phyloP scores from a whole-genome alignment of 2,329 filamentous ascomycete species.

The Teratosphaeria zuluensis region DNA sequence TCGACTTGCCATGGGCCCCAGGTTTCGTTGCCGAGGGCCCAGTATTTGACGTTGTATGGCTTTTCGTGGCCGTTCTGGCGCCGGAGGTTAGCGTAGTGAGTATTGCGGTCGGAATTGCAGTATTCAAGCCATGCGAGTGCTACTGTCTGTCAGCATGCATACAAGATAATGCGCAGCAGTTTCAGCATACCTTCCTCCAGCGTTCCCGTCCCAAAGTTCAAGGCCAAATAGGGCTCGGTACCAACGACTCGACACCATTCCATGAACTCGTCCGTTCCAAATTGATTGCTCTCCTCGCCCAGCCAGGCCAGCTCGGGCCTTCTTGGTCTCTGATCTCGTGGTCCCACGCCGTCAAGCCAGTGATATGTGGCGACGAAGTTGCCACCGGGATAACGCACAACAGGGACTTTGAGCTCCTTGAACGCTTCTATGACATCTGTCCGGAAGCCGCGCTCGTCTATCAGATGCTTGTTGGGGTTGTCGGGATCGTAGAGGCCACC shows the following conservation, averaged over 20 bases:
- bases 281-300: slow-evolving; percentile 65
- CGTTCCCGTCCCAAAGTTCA: slow-evolving; percentile 66
- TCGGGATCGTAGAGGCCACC: slow-evolving; percentile 74
- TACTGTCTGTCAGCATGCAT: slow-evolving; percentile 14
- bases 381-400: slow-evolving; percentile 71
- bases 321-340: slow-evolving; percentile 54
- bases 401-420: slow-evolving; percentile 63
- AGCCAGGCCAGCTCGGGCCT: slow-evolving; percentile 71
- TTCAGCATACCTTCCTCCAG: slow-evolving; percentile 41
- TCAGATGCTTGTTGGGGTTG: slow-evolving; percentile 49
- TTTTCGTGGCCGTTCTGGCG: slow-evolving; percentile 64
- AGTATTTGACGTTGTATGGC: slow-evolving; percentile 77
- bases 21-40: slow-evolving; percentile 70
- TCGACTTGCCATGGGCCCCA: slow-evolving; percentile 60
- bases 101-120: slow-evolving; percentile 69
- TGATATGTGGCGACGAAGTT: slow-evolving; percentile 82
- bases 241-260: slow-evolving; percentile 64
- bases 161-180: neutral
- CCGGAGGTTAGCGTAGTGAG: slow-evolving; percentile 72
- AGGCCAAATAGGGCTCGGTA: slow-evolving; percentile 67
- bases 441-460: slow-evolving; percentile 65
- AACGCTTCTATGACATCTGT: slow-evolving; percentile 68
- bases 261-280: slow-evolving; percentile 82
- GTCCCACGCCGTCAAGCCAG: slow-evolving; percentile 74
- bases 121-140: slow-evolving; percentile 74